Base-by-base conservation (phyloP, 495 filamentous ascomycete species). In the Cairneyella variabilis region DNA sequence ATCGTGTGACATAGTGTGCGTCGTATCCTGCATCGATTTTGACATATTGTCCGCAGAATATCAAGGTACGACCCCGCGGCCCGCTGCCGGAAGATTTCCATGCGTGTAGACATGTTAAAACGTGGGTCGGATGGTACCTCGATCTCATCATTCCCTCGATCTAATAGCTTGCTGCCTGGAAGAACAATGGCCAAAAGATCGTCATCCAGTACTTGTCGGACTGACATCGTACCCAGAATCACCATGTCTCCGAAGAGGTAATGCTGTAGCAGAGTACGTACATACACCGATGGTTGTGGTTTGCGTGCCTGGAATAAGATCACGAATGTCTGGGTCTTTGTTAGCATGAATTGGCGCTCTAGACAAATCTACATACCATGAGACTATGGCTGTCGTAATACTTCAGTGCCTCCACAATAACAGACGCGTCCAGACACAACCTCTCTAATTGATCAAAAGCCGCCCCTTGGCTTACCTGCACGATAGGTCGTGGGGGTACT, bases 401-500 rank as follows among this genome's bases (percentile, higher is more conserved):
- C 48, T 85, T 75, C 36, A 91, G 70, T 30, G 90, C 77, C 39
- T 86, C 73, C 51, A 81, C 75, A 44, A 85, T 71, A 49, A 89
- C 83, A 30, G 77, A 69, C n/a, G 80, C 85, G 65, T 97, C 87
- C 51, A 79, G 71, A 65, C 84, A 89, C 22, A 96, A 66, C 27
- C 80, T 79, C 59, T 78, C 78, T 59, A 96, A 74, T 58, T 87
- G 83, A 51, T 69, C 69, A 57, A 83, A 77, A 5, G 91, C 89
- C 62, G 89, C 83, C 18, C 84, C 80, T 46, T 86, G 83, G 34
- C 76, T 79, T 28, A 89, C 76, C 26, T 86, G 78, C 14, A 96
- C 87, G 58, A 97, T 91, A 6, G 92, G 90, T 22, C 92, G 83
- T 21, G 93, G 95, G 3, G 93, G 93, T 47, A 95, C 89, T 3